Base-by-base conservation (phyloP, 83 land plant species). In the Picea engelmannii region DNA sequence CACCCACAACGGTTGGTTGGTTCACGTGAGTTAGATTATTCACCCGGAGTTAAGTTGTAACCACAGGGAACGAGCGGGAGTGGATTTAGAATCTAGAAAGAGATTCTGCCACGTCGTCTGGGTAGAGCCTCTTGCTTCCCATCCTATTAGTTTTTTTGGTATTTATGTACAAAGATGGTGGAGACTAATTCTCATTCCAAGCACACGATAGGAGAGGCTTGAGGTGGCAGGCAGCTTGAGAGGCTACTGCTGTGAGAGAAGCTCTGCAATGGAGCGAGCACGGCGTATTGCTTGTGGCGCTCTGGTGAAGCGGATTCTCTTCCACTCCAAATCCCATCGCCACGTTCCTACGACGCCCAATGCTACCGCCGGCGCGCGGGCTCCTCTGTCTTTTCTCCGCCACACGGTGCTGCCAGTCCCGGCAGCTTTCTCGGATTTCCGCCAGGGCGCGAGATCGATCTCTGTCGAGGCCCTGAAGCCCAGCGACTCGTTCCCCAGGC, bases 401-500 rank as follows among this genome's bases (percentile, higher is more conserved):
- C 83, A 27, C 62, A 81, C 67, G 78, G 89, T 20, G 63, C 90
- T 27, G 44, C 83, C 16, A 55, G 59, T 55, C 15, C 59, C 59
- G 59, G 16, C 16, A 67, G 69, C 84, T 18, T 62, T 80, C 13
- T 62, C 62, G 61, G 8, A 35, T 40, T 38, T 55, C 79, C 79
- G 21, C 55, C 59, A 52, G n/a, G 47, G 27, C 15, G 60, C 27
- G 38, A 66, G 95, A 73, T 86, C 85, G 75, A 93, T 98, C 69
- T 93, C 99, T 0, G 84, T 92, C 7, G 96, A 91, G 70, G 89
- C 95, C 18, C 87, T 98, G 75, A 83, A 82, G 73, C 96, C 99
- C 11, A 90, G 93, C 83, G 99, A 98, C 80, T 94, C 97, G 25
- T 98, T 98, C 76, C 90, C 97, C 2, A 88, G 97, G 76, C 94